Percentiles rank a stretch among this genome's conserved stretches.
phyloP scores from a whole-genome alignment of 495 filamentous ascomycete genomes.

The Xylaria grammica region DNA sequence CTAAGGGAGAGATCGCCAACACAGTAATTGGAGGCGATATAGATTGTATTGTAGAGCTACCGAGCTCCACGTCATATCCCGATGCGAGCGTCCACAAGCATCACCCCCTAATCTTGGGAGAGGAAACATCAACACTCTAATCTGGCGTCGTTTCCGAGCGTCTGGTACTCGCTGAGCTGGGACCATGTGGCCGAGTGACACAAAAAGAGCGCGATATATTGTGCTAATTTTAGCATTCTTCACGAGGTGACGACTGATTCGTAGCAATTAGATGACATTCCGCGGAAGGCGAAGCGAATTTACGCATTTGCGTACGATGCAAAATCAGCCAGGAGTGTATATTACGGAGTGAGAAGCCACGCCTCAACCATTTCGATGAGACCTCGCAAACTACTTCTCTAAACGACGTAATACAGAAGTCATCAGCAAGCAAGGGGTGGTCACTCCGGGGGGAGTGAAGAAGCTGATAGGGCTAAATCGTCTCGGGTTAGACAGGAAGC shows the following conservation, averaged over 20 bases:
- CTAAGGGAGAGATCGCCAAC: not conserved
- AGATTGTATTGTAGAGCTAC: slow-evolving; percentile 2
- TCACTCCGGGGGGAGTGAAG: not conserved
- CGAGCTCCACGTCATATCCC: not conserved
- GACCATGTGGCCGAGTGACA: not conserved
- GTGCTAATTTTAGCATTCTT: not conserved
- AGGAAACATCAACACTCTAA: slow-evolving; percentile 6
- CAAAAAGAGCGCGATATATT: not conserved
- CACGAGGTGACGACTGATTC: not conserved
- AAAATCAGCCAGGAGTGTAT: not conserved
- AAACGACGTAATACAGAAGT: slow-evolving; percentile 13
- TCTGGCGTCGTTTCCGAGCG: slow-evolving; percentile 7
- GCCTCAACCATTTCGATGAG: slow-evolving; percentile 4
- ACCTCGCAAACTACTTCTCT: slow-evolving; percentile 12
- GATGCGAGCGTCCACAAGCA: slow-evolving; percentile 11
- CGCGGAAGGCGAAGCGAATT: not conserved
- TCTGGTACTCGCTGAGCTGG: slow-evolving; percentile 10
- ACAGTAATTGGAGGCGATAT: not conserved
- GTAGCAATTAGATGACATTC: not conserved
- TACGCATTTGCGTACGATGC: not conserved
- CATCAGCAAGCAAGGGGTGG: not conserved
- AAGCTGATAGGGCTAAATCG: slow-evolving; percentile 4
- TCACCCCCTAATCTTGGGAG: not conserved
- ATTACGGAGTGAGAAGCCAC: slow-evolving; percentile 3
- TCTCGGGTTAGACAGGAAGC: slow-evolving; percentile 8